Conservation (phyloP, 495 filamentous ascomycete species). For the Penicillium fimorum region DNA sequence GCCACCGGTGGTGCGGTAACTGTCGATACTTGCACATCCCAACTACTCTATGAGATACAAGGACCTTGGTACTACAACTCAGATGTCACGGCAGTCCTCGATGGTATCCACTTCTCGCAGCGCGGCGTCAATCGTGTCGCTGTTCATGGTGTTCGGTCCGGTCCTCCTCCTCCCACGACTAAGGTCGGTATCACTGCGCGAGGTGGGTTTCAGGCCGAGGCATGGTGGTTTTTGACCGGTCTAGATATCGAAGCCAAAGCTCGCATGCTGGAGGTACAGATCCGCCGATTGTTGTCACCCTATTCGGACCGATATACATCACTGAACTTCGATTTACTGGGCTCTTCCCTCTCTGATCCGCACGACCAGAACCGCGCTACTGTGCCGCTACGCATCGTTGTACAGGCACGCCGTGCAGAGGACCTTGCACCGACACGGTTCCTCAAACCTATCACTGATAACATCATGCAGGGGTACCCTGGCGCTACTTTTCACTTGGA, state of each 20-base stretch:
- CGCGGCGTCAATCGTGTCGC: conserved; percentile 37
- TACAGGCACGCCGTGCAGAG: conserved; percentile 35
- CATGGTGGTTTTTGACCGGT: conserved; percentile 41
- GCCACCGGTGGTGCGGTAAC: conserved; percentile 38
- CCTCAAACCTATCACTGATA: conserved; percentile 39
- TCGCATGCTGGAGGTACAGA: conserved; percentile 41
- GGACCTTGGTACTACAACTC: conserved; percentile 57
- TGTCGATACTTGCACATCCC: conserved; percentile 52
- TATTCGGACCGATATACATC: conserved; percentile 24
- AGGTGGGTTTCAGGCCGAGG: conserved; percentile 50
- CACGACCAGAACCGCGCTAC: conserved; percentile 38
- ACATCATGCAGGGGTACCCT: conserved; percentile 45
- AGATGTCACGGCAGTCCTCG: conserved; percentile 54
- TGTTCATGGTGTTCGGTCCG: conserved; percentile 29
- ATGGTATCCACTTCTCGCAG: conserved; percentile 48
- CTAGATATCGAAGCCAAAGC: conserved; percentile 49
- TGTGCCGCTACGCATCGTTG: conserved; percentile 39
- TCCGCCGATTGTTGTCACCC: conserved; percentile 23
- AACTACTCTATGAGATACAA: conserved; percentile 61
- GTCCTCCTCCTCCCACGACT: conserved; percentile 52
- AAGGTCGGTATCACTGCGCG: conserved; percentile 54
- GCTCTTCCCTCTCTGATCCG: conserved; percentile 29
- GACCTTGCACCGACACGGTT: conserved; percentile 34
- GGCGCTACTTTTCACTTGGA: conserved; percentile 45
- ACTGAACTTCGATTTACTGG: conserved; percentile 37